Evolutionary conservation across 768 basidiomycete species (phyloP).

Genomic region (Serendipita sp.): DNA sequence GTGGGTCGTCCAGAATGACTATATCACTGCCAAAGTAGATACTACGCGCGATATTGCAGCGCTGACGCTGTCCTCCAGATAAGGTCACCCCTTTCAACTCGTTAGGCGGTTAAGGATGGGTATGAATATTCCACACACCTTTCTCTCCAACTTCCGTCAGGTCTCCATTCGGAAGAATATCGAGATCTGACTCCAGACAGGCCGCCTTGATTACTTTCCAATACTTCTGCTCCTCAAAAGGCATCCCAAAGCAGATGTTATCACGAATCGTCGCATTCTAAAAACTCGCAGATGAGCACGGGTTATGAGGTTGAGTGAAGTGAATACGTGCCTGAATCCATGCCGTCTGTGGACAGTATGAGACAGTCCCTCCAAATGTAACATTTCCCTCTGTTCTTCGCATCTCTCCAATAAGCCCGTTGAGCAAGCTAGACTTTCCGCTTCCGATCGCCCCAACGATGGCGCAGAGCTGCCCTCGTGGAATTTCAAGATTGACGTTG

Average conservation of each 20-base stretch:
- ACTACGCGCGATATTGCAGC: slow-evolving; percentile 72
- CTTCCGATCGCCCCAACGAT: slow-evolving; percentile 72
- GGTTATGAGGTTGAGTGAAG: not conserved
- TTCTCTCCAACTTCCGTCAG: slow-evolving; percentile 74
- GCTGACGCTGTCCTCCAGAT: slow-evolving; percentile 69
- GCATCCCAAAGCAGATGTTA: slow-evolving; percentile 76
- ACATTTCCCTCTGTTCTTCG: slow-evolving; percentile 47
- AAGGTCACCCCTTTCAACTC: slow-evolving; percentile 52
- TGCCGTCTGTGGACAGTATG: slow-evolving; percentile 73
- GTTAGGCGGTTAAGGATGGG: slow-evolving; percentile 13
- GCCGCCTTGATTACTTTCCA: slow-evolving; percentile 67
- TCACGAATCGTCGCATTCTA: slow-evolving; percentile 76
- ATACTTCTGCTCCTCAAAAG: slow-evolving; percentile 70
- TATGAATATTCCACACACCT: slow-evolving; percentile 2
- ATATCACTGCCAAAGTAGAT: slow-evolving; percentile 80
- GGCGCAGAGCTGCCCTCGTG: slow-evolving; percentile 63
- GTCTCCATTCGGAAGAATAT: slow-evolving; percentile 62
- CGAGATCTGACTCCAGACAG: slow-evolving; percentile 66
- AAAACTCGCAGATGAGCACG: not conserved
- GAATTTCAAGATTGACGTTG: slow-evolving; percentile 50
- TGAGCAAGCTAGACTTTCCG: slow-evolving; percentile 54
- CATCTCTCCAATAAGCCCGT: slow-evolving; percentile 77
- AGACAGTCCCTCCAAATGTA: slow-evolving; percentile 58
- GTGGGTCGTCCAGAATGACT: slow-evolving; percentile 77
- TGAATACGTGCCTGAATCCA: slow-evolving; percentile 55